A percentile compares a stretch with the other conserved stretches of the same genome.
phyloP scores from a whole-genome alignment of 1,139 yeast species.

The Spencermartinsiella ligniputridi region DNA sequence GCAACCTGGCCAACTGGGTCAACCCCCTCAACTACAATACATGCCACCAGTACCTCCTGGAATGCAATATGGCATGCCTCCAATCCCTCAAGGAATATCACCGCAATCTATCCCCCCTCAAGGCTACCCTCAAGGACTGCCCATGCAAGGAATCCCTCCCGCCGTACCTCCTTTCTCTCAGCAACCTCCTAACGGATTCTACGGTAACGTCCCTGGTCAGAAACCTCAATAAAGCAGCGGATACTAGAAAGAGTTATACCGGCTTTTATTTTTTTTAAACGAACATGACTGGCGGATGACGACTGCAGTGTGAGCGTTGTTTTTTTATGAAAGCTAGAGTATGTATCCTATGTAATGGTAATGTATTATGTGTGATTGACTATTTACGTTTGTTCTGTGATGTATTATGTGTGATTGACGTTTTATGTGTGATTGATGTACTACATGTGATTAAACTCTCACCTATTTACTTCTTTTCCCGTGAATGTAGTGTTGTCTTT shows the following conservation, averaged over 20 bases:
- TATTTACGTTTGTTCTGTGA: neutral
- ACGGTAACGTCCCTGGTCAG: conserved; percentile 9
- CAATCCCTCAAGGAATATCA: conserved; percentile 5
- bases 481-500: too few relatives aligned
- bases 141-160: conserved; percentile 15
- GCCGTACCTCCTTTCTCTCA: conserved; percentile 10
- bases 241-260: conserved; percentile 8
- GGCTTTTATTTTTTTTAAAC: conserved; percentile 9
- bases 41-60: conserved; percentile 1
- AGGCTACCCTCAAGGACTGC: conserved; percentile 7
- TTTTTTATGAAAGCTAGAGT: neutral
- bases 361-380: neutral
- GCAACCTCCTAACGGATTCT: conserved; percentile 10
- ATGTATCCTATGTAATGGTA: neutral
- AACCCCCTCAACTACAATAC: conserved; percentile 3
- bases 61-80: conserved; percentile 4
- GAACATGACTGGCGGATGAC: neutral
- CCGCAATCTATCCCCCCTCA: conserved; percentile 10
- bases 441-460: too few relatives aligned
- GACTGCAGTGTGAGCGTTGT: neutral
- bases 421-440: too few relatives aligned
- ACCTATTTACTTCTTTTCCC: too few relatives aligned
- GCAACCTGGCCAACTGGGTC: conserved; percentile 3
- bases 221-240: conserved; percentile 9
- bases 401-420: too few relatives aligned